These are phyloP conservation scores for Mycena galericulata DNA, from an alignment of 768 basidiomycete genomes.

Conservation along the genomic window DNA sequence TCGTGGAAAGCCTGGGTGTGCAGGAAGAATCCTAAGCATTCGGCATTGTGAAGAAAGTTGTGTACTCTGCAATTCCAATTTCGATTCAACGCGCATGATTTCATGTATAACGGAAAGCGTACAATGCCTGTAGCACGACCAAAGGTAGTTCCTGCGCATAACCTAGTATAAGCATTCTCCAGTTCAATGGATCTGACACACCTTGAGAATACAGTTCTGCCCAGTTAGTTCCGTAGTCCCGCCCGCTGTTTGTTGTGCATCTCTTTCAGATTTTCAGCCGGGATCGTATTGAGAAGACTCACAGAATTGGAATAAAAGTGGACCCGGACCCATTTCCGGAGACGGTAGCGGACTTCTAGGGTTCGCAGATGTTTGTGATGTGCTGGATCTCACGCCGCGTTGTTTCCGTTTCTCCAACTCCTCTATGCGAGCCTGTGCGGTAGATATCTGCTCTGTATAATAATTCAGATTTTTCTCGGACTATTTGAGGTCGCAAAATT, in stretches of 20 bases:
- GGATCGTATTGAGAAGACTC: not conserved
- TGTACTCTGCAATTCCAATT: slow-evolving; percentile 15
- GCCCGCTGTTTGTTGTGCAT: slow-evolving; percentile 24
- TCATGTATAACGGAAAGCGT: not conserved
- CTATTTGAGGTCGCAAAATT: not conserved
- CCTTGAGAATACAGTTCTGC: slow-evolving; percentile 15
- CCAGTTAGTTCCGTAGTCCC: not conserved
- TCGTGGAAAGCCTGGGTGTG: slow-evolving; percentile 53
- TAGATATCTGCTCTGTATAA: slow-evolving; percentile 28
- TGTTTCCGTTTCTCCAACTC: slow-evolving; percentile 18
- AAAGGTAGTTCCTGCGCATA: slow-evolving; percentile 23
- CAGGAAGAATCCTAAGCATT: slow-evolving; percentile 61
- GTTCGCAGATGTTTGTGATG: not conserved
- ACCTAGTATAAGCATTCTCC: not conserved
- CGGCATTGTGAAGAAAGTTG: slow-evolving; percentile 51
- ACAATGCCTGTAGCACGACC: slow-evolving; percentile 32
- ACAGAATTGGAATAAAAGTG: slow-evolving; percentile 28
- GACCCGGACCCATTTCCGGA: slow-evolving; percentile 22
- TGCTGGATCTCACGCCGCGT: not conserved
- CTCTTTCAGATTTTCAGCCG: not conserved
- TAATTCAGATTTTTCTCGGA: not conserved
- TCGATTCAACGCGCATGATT: not conserved
- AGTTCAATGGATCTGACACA: not conserved
- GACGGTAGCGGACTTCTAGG: not conserved
- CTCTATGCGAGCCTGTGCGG: slow-evolving; percentile 28